Evolutionary conservation across 192 early-diverging fungal genomes (phyloP), one percentile per base, ranked within the genome.

Genomic region (Mortierella claussenii): DNA sequence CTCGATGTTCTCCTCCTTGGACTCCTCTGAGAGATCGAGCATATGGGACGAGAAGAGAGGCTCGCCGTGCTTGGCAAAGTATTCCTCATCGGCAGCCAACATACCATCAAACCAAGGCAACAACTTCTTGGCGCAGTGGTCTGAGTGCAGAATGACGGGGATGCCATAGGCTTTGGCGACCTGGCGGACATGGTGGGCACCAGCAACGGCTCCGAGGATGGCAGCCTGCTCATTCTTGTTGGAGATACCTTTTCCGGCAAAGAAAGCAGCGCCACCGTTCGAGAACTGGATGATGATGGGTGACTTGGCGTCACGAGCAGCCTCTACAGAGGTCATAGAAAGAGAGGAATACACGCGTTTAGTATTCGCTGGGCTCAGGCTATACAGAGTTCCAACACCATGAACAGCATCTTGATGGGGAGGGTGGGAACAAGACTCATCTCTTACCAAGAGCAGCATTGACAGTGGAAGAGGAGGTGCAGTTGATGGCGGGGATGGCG

Each of bases 21-120:
- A 83, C 54, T 97, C 95, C 65, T 97, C 96, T 17, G 93, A 94
- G 43, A 98, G 89, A 88, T 98, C 96, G 53, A 98, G 88, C 96
- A 98, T 98, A 87, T 98, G 96, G 62, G 95, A 96, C 20, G 93
- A 95, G 90, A 96, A 98, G 66, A 98, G 91, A 53, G 96, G 95
- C 86, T 96, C 96, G 71, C 89, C 89, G 82, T 98, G 92, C 68
- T 80, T 79, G 86, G 90, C 92, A 87, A 95, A 98, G 91, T 98
- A 95, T 63, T 85, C 92, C 81, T 97, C 95, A 82, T 98, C 95
- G 53, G 95, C 96, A 36, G 80, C 87, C 52, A 98, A 83, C 96
- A 98, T 98, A 64, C 96, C 96, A 60, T 98, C 96, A 76, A 98
- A 96, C 96, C 96, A 98, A 34, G 94, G 94, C 32, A 98, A 86